A percentile compares a stretch with the other conserved stretches of the same genome.
These are phyloP conservation scores for Pseudocercospora macadamiae DNA, from an alignment of 2,329 filamentous ascomycete genomes.

Conservation along the genomic window DNA sequence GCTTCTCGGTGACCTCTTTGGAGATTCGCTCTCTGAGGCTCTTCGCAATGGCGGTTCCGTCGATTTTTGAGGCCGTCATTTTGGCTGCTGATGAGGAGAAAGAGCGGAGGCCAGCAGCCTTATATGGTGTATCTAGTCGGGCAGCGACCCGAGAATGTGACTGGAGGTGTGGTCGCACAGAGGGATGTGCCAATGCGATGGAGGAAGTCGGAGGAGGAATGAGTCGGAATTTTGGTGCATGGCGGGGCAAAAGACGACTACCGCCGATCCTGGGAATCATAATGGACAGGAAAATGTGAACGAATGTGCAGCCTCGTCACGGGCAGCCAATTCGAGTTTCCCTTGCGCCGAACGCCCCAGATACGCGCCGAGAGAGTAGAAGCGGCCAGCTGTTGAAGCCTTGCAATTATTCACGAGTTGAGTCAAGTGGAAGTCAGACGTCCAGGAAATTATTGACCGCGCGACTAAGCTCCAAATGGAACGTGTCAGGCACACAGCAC, in stretches of 20 bases:
- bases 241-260: constrained; percentile 11
- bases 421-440: background rate
- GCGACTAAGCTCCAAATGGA: background rate
- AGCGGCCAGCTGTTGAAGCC: constrained; percentile 7
- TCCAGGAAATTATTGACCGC: background rate
- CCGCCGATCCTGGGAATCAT: constrained; percentile 9
- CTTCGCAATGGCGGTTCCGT: constrained; percentile 94
- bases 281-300: background rate
- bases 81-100: constrained; percentile 58
- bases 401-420: background rate
- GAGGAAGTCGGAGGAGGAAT: constrained; percentile 7
- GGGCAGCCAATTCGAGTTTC: background rate
- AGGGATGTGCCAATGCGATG: background rate
- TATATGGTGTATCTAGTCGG: background rate
- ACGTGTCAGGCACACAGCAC: background rate
- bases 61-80: constrained; percentile 90
- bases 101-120: constrained; percentile 23
- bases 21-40: constrained; percentile 81
- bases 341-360: background rate
- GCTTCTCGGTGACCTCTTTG: constrained; percentile 77
- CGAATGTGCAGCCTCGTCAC: background rate
- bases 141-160: background rate
- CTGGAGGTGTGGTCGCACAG: constrained; percentile 2
- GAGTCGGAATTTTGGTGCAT: constrained; percentile 12
- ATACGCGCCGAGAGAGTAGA: too few relatives aligned